These are phyloP conservation scores for Spathaspora hagerdaliae DNA, from an alignment of 805 yeast genomes.

Conservation along the genomic window DNA sequence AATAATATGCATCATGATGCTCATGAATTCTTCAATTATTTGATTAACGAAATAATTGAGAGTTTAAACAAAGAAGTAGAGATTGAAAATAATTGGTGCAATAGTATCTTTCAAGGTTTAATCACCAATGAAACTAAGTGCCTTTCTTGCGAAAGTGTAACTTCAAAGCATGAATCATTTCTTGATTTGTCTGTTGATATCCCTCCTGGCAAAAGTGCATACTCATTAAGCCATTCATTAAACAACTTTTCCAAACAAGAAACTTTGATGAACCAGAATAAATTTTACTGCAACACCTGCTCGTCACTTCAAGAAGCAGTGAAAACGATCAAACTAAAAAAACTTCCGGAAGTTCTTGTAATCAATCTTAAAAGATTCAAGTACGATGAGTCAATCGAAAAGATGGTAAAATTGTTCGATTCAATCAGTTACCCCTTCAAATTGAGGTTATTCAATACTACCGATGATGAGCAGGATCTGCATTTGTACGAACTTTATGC, in stretches of 20 bases:
- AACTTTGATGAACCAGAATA: conserved; percentile 79
- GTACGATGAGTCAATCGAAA: conserved; percentile 76
- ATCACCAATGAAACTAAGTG: conserved; percentile 87
- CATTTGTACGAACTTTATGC: conserved; percentile 74
- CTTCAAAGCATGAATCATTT: conserved; percentile 81
- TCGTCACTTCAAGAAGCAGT: conserved; percentile 91
- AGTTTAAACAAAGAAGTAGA: conserved; percentile 44
- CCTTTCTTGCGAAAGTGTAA: conserved; percentile 78
- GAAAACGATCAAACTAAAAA: conserved; percentile 76
- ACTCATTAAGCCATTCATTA: conserved; percentile 72
- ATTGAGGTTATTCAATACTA: conserved; percentile 66
- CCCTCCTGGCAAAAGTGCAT: conserved; percentile 52
- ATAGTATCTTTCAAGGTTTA: conserved; percentile 76
- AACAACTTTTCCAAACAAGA: conserved; percentile 83
- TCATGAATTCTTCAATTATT: conserved; percentile 88
- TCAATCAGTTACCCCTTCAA: conserved; percentile 76
- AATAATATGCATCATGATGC: conserved; percentile 96
- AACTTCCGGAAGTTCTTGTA: conserved; percentile 73
- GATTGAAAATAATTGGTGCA: conserved; percentile 46
- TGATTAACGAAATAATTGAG: conserved; percentile 66
- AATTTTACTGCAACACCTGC: conserved; percentile 90
- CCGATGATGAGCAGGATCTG: conserved; percentile 44
- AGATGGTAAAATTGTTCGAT: conserved; percentile 83
- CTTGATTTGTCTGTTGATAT: conserved; percentile 84
- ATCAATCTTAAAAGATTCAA: conserved; percentile 90